Evolutionary conservation across 2,329 filamentous ascomycete species (phyloP), one percentile per base, ranked within the genome.

Genomic region (Teratosphaeriaceae sp.): DNA sequence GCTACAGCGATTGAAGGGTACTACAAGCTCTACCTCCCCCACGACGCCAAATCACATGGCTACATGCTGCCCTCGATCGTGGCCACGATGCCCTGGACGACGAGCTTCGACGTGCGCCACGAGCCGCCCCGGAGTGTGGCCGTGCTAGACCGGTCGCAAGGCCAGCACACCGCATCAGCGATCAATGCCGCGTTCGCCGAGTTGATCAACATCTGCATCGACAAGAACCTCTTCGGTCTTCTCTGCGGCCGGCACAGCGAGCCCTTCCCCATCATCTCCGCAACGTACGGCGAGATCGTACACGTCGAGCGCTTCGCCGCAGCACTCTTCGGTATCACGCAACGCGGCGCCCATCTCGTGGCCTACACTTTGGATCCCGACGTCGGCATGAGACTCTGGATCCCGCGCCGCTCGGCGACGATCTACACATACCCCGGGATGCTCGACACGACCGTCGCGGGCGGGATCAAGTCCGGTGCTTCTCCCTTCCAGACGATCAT

Each of bases 341-440:
- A 82, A 6, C 94, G 88, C 60, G 88, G 88, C 16, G 79, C 88
- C 23, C 65, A 95, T 63, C 79, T 94, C 76, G 85, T 79, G 21
- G 85, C 78, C 4, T 94, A 85, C 56, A 75, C 84, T 43, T 48
- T 18, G 63, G 62, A 22, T 57, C 65, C 2, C 20, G 56, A 66
- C 2, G 67, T 57, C 33, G 82, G 81, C 15, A 66, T 94, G 34
- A 82, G 80, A 57, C 73, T 98, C 30, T 97, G 92, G 90, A 78
- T 94, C 1, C 85, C 92, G 3, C 76, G 82, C 35, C 76, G 92
- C 8, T 78, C 88, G 11, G 72, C 71, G 39, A 77, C 72, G 45
- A 98, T 97, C 71, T 79, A 85, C 52, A 96, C 88, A 0, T 98
- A 90, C 60, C 83, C 84, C 0, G 77, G 84, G n/a, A 89, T 96